Evolutionary conservation across 2,329 filamentous ascomycete species (phyloP).

Genomic region (Botrytis sinoallii): DNA sequence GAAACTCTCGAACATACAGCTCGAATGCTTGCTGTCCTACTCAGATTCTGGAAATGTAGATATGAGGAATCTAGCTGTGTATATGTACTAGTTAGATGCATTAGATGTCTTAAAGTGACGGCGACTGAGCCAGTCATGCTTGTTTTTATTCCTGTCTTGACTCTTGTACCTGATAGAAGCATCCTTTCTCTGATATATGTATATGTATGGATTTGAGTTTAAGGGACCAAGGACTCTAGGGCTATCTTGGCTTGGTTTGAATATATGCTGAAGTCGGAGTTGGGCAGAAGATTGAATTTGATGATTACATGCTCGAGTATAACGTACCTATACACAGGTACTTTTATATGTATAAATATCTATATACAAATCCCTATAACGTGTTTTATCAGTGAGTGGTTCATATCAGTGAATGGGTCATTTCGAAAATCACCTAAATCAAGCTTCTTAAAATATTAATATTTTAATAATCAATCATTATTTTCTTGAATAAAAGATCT

Average conservation of each 20-base stretch:
- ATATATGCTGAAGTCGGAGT: background rate
- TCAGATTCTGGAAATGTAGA: background rate
- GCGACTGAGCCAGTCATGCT: background rate
- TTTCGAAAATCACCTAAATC: no score
- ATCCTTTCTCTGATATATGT: background rate
- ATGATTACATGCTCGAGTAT: background rate
- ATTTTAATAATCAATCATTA: no score
- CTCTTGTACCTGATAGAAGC: background rate
- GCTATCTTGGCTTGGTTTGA: background rate
- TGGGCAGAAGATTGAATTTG: background rate
- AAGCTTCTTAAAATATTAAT: no score
- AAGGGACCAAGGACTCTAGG: background rate
- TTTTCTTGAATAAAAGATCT: no score
- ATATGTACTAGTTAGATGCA: background rate
- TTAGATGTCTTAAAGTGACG: background rate
- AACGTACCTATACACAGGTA: background rate
- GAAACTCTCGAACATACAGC: background rate
- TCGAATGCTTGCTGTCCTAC: background rate
- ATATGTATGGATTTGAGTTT: background rate
- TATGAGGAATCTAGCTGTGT: background rate
- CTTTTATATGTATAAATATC: no score
- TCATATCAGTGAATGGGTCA: no score
- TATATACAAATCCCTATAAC: no score
- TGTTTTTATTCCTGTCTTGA: background rate
- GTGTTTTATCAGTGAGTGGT: no score